Base-by-base conservation (phyloP, 75 land plant genomes). In the Larix kaempferi region DNA sequence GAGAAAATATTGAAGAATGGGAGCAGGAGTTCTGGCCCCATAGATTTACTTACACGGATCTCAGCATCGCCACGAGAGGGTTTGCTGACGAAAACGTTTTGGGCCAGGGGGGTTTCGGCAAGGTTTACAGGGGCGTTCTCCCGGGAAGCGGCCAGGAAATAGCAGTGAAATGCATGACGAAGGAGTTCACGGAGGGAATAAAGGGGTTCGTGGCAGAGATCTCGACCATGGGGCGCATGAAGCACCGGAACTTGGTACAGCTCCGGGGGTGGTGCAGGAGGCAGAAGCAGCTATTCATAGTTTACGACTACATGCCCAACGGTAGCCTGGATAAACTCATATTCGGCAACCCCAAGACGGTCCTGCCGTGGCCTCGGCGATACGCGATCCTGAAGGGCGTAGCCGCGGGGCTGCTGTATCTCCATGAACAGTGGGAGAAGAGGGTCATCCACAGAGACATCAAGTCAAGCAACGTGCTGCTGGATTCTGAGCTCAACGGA, bases 231-330 rank as follows among this genome's bases (percentile, higher is more conserved):
- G 82, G 90, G 4, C 81, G 82, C 52, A 79, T 89, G 44, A 74
- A 86, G 54, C 90, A 89, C 80, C 85, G 84, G 15, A 83, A 89
- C 59, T 61, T 89, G 59, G 90, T 89, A 15, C 81, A 78, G 60
- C 83, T 89, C 35, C 72, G 57, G 59, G 90, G 89, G 12, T 89
- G 82, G 82, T 88, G 90, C 86, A 57, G 82, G 52, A 77, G 77
- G 19, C 67, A 75, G 13, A 83, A 76, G n/a, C 80, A 85, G 55
- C 87, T 89, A 37, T 71, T 89, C 23, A 76, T 89, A 7, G 87
- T 89, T 23, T 89, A 89, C 65, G 91, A 89, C 57, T 83, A 78
- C 74, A 85, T 90, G 92, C 80, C 87, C 11, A 84, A 76, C 3
- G 85, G 84, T 21, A 81, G 84, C 62, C 79, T 84, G 10, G 85